Conservation (phyloP, 2,329 filamentous ascomycete species). For the Curvularia hawaiiensis region DNA sequence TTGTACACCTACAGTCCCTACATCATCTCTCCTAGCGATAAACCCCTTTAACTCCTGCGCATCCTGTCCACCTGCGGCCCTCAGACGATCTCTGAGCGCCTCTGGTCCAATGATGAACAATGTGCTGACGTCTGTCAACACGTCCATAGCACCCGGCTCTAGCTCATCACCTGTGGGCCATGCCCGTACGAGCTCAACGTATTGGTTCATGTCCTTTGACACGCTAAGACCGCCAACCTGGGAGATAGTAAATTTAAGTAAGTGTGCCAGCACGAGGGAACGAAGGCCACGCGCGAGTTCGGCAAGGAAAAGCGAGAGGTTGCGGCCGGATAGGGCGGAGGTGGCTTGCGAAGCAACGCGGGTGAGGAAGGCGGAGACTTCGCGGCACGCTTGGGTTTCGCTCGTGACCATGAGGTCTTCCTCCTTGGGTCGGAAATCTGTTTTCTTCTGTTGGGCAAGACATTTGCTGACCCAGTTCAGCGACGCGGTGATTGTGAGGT, state of each 20-base stretch:
- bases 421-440: conserved; percentile 87
- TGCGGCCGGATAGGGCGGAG: conserved; percentile 78
- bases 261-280: conserved; percentile 82
- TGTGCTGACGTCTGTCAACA: conserved; percentile 91
- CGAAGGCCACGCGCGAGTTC: conserved; percentile 84
- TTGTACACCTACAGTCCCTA: conserved; percentile 79
- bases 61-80: conserved; percentile 52
- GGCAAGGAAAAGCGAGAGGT: conserved; percentile 79
- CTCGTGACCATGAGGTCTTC: conserved; percentile 51
- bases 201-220: conserved; percentile 93
- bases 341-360: conserved; percentile 67
- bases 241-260: conserved; percentile 92
- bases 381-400: conserved; percentile 81
- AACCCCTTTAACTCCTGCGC: conserved; percentile 74
- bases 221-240: conserved; percentile 94
- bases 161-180: conserved; percentile 72
- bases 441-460: conserved; percentile 79
- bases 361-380: conserved; percentile 79
- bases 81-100: conserved; percentile 57
- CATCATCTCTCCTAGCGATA: conserved; percentile 84
- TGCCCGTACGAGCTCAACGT: conserved; percentile 81
- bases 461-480: conserved; percentile 77
- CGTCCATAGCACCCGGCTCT: conserved; percentile 67
- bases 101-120: conserved; percentile 85
- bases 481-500: conserved; percentile 72